Evolutionary conservation across 192 early-diverging fungal genomes (phyloP).

Genomic region (Podila epigama): DNA sequence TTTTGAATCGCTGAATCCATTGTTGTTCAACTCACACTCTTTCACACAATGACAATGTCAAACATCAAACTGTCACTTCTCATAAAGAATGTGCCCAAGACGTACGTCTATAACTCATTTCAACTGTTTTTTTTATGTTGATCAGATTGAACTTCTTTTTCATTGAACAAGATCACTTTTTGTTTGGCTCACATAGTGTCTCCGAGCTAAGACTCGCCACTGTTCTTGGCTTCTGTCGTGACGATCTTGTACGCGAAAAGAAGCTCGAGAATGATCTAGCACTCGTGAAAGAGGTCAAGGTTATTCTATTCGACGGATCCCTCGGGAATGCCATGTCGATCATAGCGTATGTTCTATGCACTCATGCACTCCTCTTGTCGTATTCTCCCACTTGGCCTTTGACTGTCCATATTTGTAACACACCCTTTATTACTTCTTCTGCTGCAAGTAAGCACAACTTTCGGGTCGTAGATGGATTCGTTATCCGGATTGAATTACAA

Average conservation of each 20-base stretch:
- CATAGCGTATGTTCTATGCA: not conserved
- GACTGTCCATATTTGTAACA: too few species aligned
- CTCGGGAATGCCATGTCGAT: not conserved
- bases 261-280: not conserved
- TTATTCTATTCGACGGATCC: not conserved
- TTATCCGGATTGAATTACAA: conserved; percentile 3
- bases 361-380: not conserved
- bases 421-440: not conserved
- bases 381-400: too few species aligned
- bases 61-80: not conserved
- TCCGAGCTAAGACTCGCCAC: not conserved
- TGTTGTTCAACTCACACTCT: too few species aligned
- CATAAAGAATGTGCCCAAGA: not conserved
- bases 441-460: conserved; percentile 31
- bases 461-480: not conserved
- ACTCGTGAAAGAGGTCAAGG: not conserved
- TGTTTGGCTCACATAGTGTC: too few species aligned
- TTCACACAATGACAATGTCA: too few species aligned
- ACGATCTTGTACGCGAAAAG: not conserved
- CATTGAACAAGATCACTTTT: too few species aligned
- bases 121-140: not conserved
- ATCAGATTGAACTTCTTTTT: not conserved
- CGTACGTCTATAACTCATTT: too few species aligned
- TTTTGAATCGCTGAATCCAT: too few species aligned
- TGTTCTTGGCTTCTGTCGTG: not conserved